phyloP scores from a whole-genome alignment of 208 protist genomes.

The Acanthamoeba culbertsoni region DNA sequence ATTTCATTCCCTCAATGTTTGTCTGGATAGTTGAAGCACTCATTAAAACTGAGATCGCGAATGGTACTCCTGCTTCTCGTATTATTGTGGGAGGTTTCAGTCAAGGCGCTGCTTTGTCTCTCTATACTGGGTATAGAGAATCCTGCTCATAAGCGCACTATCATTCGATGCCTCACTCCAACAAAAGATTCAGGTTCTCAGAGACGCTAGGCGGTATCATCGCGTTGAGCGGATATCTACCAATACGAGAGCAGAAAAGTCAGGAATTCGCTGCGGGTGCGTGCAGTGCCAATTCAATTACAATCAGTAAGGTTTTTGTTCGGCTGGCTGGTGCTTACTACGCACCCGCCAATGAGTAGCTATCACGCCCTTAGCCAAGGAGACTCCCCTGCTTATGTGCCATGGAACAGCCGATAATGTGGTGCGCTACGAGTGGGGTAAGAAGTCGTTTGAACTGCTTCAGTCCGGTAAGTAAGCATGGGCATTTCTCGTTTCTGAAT shows the following conservation, averaged over 20 bases:
- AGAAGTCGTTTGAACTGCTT: background rate
- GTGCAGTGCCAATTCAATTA: background rate
- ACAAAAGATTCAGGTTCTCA: background rate
- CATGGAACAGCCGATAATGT: background rate
- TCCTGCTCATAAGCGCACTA: background rate
- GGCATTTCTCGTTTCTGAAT: background rate
- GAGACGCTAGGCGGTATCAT: background rate
- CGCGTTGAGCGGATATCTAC: background rate
- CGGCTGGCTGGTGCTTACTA: background rate
- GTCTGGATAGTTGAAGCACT: slow-evolving; percentile 37
- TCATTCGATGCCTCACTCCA: background rate
- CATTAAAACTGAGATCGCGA: slow-evolving; percentile 66
- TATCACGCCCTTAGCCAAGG: background rate
- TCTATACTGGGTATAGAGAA: slow-evolving; percentile 63
- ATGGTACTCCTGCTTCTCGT: slow-evolving; percentile 82
- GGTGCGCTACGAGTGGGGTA: slow-evolving; percentile 9
- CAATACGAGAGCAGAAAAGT: background rate
- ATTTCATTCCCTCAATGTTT: background rate
- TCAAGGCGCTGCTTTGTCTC: slow-evolving; percentile 88
- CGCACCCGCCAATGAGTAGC: background rate
- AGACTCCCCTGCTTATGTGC: slow-evolving; percentile 22
- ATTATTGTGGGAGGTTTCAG: slow-evolving; percentile 92
- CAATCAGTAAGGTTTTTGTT: background rate
- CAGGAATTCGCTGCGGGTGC: background rate
- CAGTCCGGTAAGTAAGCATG: background rate